Base-by-base conservation (phyloP, 768 basidiomycete genomes). In the Mycena galericulata region DNA sequence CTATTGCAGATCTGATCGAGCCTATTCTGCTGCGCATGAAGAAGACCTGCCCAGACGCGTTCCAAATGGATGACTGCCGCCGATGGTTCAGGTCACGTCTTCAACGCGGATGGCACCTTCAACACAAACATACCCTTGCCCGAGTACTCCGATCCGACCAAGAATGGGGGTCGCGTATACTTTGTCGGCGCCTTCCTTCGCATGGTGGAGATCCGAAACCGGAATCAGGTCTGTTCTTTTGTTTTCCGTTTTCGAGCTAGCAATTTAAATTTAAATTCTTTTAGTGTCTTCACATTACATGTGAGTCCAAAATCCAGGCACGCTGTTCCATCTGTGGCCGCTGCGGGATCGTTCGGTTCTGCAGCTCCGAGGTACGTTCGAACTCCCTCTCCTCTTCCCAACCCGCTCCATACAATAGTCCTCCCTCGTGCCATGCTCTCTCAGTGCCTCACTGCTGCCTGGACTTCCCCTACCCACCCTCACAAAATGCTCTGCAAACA, bases 171-270 rank as follows among this genome's bases (percentile, higher is more conserved):
- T 2, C 4, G 0, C 6, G 11, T 3, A 11, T 36, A 49, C 11
- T 50, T 10, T 22, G 32, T 6, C 11, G 22, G 15, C 32, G 46
- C 47, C 5, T 60, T 49, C 26, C 22, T 15, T 2, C 32, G 47
- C 9, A 50, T 60, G 59, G 46, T 40, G 15, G 59, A 60, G 45
- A 40, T 50, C 7, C 59, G 59, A 12, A 62, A 51, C 7, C 34
- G 49, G 17, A 62, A 62, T 20, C 49, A 62, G 60, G 60, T 32
- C 3, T 18, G 58, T 34, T n/a, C n/a, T 41, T 15, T 18, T n/a
- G 17, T 2, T 29, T 32, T 47, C 30, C 12, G n/a, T 7, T 17
- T 4, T 17, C 18, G 30, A 3, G 45, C 3, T 32, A 12, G 12
- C 36, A 12, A 3, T 11, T 2, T 26, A 34, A 7, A 57, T 10